Evolutionary conservation across 1,284 basidiomycete species (phyloP).

Genomic region (Cryptococcus sp.): DNA sequence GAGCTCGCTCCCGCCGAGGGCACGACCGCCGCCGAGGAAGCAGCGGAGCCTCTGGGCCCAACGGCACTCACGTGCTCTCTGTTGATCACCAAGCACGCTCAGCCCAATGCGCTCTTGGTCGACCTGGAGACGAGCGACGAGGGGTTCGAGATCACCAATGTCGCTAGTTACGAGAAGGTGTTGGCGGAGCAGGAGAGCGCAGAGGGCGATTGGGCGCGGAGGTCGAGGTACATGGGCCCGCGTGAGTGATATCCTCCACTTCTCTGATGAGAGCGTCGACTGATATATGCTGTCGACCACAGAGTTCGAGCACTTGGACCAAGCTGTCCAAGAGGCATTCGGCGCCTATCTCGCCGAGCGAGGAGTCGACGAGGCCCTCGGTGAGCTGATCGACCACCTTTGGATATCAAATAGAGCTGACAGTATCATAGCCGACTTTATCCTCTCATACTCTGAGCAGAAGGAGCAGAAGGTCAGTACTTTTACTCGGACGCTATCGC

Average conservation of each 20-base stretch:
- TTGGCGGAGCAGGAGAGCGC: constrained; percentile 77
- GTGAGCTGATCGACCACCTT: constrained; percentile 46
- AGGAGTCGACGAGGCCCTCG: constrained; percentile 78
- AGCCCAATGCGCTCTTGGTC: constrained; percentile 68
- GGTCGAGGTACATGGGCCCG: constrained; percentile 89
- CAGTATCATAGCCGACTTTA: constrained; percentile 61
- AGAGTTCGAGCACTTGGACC: constrained; percentile 87
- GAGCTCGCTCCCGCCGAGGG: constrained; percentile 10
- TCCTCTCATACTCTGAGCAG: constrained; percentile 78
- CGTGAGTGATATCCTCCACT: constrained; percentile 55
- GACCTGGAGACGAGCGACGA: constrained; percentile 84
- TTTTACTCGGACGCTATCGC: neutral
- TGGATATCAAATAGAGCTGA: constrained; percentile 22
- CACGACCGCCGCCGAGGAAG: constrained; percentile 25
- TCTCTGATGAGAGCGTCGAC: neutral
- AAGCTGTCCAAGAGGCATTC: constrained; percentile 81
- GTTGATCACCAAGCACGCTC: constrained; percentile 70
- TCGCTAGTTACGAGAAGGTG: constrained; percentile 76
- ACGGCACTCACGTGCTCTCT: constrained; percentile 55
- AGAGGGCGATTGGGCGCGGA: constrained; percentile 89
- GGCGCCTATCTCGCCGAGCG: constrained; percentile 81
- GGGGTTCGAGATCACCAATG: constrained; percentile 81
- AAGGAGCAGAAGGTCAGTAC: constrained; percentile 80
- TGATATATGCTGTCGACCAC: neutral
- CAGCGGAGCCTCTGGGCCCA: constrained; percentile 66